These are phyloP conservation scores for Leucaena leucocephala DNA, from an alignment of 306 rosid genomes.

Conservation along the genomic window DNA sequence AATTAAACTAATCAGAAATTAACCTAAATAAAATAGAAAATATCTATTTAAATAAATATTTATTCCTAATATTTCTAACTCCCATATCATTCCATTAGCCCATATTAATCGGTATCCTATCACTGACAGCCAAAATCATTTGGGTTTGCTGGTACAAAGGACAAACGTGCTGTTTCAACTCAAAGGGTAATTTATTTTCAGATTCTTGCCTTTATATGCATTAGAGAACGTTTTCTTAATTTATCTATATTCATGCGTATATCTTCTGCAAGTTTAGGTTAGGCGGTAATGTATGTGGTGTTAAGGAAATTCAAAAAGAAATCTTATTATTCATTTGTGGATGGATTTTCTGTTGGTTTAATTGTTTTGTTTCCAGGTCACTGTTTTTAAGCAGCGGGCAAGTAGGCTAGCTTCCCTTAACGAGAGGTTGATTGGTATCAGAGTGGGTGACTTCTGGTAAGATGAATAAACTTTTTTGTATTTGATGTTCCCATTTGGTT, in stretches of 20 bases:
- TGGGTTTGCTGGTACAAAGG: slow-evolving; percentile 98
- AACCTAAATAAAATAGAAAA: too few species aligned
- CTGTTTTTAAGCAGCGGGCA: slow-evolving; percentile 85
- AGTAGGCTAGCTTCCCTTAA: slow-evolving; percentile 84
- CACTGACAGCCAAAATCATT: slow-evolving; percentile 77
- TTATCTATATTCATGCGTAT: neutral
- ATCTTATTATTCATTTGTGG: slow-evolving; percentile 15
- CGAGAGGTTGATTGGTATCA: slow-evolving; percentile 80
- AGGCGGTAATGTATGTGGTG: slow-evolving; percentile 21
- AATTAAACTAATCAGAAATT: too few species aligned
- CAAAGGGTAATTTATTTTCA: slow-evolving; percentile 56
- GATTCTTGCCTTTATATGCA: slow-evolving; percentile 25
- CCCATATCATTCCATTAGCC: too few species aligned
- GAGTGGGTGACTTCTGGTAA: slow-evolving; percentile 95
- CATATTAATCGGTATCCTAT: too few species aligned
- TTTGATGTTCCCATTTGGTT: slow-evolving; percentile 9
- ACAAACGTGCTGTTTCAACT: slow-evolving; percentile 86
- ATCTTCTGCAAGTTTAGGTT: neutral
- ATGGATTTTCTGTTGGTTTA: slow-evolving; percentile 28
- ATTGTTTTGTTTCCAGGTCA: slow-evolving; percentile 64
- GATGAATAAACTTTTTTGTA: slow-evolving; percentile 36
- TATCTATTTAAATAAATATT: too few species aligned
- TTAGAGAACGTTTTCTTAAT: slow-evolving; percentile 26
- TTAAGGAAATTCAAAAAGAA: neutral
- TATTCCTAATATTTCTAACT: too few species aligned